A percentile compares a stretch with the other conserved stretches of the same genome.
Evolutionary conservation across 2,329 filamentous ascomycete genomes (phyloP).

Genomic region (Hirsutella thompsonii): DNA sequence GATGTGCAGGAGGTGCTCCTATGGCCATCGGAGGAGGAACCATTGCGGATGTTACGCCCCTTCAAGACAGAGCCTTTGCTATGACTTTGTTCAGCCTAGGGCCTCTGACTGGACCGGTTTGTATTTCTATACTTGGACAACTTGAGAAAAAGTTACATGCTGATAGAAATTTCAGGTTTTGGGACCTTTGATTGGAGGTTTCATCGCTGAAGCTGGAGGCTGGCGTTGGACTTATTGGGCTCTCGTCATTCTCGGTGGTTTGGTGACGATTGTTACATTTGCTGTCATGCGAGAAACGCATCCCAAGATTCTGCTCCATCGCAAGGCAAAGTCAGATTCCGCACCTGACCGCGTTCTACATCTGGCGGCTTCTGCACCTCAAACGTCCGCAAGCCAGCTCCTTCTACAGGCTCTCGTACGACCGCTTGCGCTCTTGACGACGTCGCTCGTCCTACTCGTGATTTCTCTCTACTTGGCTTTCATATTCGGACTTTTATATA

Average conservation of each 20-base stretch:
- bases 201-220: no score
- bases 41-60: slow-evolving; percentile 32
- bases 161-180: no score
- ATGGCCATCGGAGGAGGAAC: slow-evolving; percentile 48
- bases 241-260: background rate
- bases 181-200: no score
- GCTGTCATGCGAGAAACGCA: slow-evolving; percentile 1
- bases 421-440: background rate
- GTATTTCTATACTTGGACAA: no score
- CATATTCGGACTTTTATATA: background rate
- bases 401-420: background rate
- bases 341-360: no score
- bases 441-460: background rate
- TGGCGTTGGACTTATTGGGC: background rate
- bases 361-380: no score
- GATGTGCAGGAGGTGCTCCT: slow-evolving; percentile 41
- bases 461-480: background rate
- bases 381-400: background rate
- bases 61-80: no score
- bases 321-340: background rate
- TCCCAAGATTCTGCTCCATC: background rate
- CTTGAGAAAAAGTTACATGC: no score
- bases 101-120: no score
- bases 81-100: no score
- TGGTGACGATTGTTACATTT: background rate